Base-by-base conservation (phyloP, 371 early-diverging fungal species). In the Mucor saturninus region DNA sequence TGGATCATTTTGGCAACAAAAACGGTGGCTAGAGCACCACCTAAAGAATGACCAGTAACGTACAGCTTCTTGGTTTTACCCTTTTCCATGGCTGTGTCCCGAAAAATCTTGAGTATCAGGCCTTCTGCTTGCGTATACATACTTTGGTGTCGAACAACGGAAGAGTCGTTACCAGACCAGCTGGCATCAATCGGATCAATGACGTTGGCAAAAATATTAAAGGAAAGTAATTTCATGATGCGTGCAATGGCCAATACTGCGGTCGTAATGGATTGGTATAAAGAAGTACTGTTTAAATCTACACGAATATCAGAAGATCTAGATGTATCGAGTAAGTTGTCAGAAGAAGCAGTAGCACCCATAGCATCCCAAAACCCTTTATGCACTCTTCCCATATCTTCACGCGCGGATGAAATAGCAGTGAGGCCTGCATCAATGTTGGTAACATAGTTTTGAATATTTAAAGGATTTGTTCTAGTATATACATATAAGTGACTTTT, bases 1-100 rank as follows among this genome's bases (percentile, higher is more conserved):
- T 86, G 84, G 5, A 83, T 71, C 82, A 83, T 79, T 54, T 86
- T 86, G 13, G 81, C 84, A 46, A 83, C 59, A 64, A 86, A 86
- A 31, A 83, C 79, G 68, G 56, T 59, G 1, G 68, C 80, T 21
- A 77, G 55, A 32, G 75, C 75, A 42, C 74, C 80, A 31, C 80
- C 80, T 2, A 80, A 51, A 0, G 77, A 77, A 58, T 80, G 80
- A 0, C 80, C 80, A 0, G 77, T 64, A 13, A 80, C 60, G 42
- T 61, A 80, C 14, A 80, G 37, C 6, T 61, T 45, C 48, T 75
- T 75, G 6, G 62, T 50, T 26, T 37, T 56, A 4, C 46, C 61
- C 28, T 54, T 48, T 30, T 52, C 55, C 42, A 37, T 56, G 29
- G 56, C 42, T 13, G 59, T 50, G 31, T 38, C 60, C 11, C 42